Evolutionary conservation across 1,139 yeast species (phyloP), one percentile per base, ranked within the genome.

Genomic region (Yamadazyma spencermartinsiae): DNA sequence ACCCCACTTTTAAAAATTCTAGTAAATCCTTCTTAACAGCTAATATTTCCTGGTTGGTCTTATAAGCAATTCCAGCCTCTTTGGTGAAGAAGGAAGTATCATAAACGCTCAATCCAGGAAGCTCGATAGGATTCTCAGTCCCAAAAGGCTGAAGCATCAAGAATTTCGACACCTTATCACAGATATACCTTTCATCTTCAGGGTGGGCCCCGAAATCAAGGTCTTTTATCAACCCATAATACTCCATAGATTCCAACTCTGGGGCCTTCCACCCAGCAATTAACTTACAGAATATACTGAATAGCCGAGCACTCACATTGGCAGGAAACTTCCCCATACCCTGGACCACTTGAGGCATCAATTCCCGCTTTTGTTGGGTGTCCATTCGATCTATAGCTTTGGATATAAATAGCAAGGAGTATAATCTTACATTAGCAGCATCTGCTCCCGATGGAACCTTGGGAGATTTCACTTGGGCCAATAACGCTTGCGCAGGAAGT

Each of bases 341-440:
- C 3, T 64, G 58, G 13, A 82, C 53, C 0, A 82, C 61, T 3
- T 55, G 42, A 0, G 87, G 84, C 0, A 84, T 54, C 34, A 83
- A 52, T 1, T 47, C 50, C 1, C 44, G 41, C 43, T 62, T 58
- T 35, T 74, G 78, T 0, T 54, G 58, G 0, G 41, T 44, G 4
- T 51, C 34, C 36, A 80, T 50, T 38, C 88, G 60, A 29, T 79
- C 82, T 12, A 86, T 57, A 5, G 87, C 90, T 55, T 78, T 79
- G 1, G 88, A 74, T 0, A 82, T 68, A 47, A 86, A 82, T 40
- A 86, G 56, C 36, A 86, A 63, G 21, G 87, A 79, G 58, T 85
- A 86, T 10, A 85, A 60, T 45, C 80, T 72, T 10, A 86, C 86
- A 20, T 75, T 63, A 1, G 78, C 58, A 11, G 77, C 58, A 44